Evolutionary conservation across 2,329 filamentous ascomycete genomes (phyloP).

Genomic region (Talaromyces sp.): DNA sequence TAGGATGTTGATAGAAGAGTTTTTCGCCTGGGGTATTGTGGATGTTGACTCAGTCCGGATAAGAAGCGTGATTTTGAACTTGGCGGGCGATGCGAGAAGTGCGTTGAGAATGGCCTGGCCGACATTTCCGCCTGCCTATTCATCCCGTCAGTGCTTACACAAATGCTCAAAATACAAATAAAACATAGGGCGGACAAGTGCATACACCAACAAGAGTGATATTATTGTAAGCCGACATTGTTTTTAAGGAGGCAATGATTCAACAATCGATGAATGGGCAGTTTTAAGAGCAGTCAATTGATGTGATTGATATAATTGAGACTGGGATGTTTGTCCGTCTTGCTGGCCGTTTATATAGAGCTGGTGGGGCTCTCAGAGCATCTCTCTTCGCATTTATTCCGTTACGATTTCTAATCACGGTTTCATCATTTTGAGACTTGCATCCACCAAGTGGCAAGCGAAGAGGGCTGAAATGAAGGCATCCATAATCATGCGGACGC

Average conservation of each 20-base stretch:
- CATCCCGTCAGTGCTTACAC: neutral
- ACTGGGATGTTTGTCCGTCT: too few species aligned
- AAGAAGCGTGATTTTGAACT: conserved; percentile 4
- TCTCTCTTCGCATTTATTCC: too few species aligned
- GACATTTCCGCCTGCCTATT: conserved; percentile 5
- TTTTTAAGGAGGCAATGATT: neutral
- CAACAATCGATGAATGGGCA: neutral
- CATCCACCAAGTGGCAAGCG: too few species aligned
- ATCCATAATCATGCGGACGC: neutral
- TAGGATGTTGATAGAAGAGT: conserved; percentile 1
- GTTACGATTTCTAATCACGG: too few species aligned
- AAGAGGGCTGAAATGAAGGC: neutral
- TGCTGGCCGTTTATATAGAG: too few species aligned
- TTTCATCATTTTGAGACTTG: too few species aligned
- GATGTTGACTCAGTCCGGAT: neutral
- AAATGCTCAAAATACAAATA: neutral
- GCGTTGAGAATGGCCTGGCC: conserved; percentile 3
- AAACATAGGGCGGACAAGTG: neutral
- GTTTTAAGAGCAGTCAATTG: too few species aligned
- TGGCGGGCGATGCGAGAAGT: neutral
- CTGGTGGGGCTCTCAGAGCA: too few species aligned
- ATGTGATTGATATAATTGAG: too few species aligned
- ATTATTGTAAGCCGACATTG: conserved; percentile 3
- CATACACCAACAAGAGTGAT: conserved; percentile 8
- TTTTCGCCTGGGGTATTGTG: conserved; percentile 1